Conservation (phyloP, 176 grass and related monocot species). For the Carex kokanica region DNA sequence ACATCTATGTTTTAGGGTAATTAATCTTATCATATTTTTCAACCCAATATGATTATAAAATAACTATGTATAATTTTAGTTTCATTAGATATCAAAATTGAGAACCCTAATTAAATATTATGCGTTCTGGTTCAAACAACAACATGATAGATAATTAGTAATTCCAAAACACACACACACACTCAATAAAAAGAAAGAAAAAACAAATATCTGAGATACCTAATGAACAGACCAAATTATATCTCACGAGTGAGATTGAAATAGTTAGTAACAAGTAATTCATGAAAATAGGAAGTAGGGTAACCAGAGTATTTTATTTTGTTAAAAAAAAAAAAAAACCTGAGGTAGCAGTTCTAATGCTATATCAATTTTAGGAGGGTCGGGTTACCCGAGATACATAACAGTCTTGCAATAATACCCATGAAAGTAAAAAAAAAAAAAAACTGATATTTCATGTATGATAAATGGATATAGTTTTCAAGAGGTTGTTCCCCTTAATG, state of each 20-base stretch:
- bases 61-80: background rate
- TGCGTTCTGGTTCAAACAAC: background rate
- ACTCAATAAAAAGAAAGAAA: background rate
- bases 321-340: background rate
- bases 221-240: background rate
- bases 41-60: background rate
- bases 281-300: background rate
- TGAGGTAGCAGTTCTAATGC: too few species aligned
- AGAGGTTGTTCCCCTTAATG: constrained; percentile 79
- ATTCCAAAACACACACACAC: background rate
- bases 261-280: background rate
- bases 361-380: too few species aligned
- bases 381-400: too few species aligned
- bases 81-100: background rate
- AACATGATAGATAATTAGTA: background rate
- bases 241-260: background rate
- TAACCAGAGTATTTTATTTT: background rate
- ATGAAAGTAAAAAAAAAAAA: background rate
- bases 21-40: background rate
- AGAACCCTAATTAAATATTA: background rate
- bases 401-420: background rate
- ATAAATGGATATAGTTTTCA: constrained; percentile 56
- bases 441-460: background rate
- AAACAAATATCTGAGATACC: background rate
- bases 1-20: constrained; percentile 97